Conservation (phyloP, 2,329 filamentous ascomycete genomes). For the Colletotrichum tabaci region DNA sequence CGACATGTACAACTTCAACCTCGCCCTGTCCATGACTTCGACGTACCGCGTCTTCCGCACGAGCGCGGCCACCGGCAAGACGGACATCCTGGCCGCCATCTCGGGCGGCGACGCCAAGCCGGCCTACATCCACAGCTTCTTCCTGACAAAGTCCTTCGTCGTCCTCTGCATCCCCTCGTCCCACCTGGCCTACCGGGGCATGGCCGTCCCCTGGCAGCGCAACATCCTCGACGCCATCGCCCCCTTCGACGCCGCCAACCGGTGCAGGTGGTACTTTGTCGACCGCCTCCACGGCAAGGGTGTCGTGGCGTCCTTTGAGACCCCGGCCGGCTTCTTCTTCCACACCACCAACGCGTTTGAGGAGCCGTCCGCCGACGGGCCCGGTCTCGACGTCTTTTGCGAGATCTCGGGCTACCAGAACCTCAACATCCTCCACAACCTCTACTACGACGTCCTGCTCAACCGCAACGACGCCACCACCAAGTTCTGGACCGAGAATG, state of each 20-base stretch:
- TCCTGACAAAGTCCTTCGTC: conserved; percentile 79
- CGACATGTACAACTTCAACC: conserved; percentile 86
- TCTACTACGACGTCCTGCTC: conserved; percentile 80
- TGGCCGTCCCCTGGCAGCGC: conserved; percentile 73
- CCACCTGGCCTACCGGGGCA: conserved; percentile 70
- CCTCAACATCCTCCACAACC: conserved; percentile 73
- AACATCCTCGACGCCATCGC: conserved; percentile 80
- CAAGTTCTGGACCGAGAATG: conserved; percentile 60
- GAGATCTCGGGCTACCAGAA: conserved; percentile 77
- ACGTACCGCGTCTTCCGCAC: conserved; percentile 80
- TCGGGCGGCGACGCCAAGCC: conserved; percentile 58
- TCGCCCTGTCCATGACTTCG: conserved; percentile 70
- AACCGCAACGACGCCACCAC: conserved; percentile 63
- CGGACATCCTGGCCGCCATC: conserved; percentile 80
- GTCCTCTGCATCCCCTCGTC: conserved; percentile 81
- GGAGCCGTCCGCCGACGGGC: conserved; percentile 57
- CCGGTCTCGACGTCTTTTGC: conserved; percentile 68
- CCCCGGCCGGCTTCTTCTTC: conserved; percentile 81
- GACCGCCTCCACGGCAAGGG: conserved; percentile 75
- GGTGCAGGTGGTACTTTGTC: conserved; percentile 80
- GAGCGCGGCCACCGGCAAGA: conserved; percentile 73
- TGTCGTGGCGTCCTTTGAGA: conserved; percentile 78
- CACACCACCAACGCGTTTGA: conserved; percentile 86
- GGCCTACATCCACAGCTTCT: conserved; percentile 88
- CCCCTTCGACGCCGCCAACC: conserved; percentile 70